phyloP scores from a whole-genome alignment of 805 yeast genomes.

The Lipomyces japonicus region DNA sequence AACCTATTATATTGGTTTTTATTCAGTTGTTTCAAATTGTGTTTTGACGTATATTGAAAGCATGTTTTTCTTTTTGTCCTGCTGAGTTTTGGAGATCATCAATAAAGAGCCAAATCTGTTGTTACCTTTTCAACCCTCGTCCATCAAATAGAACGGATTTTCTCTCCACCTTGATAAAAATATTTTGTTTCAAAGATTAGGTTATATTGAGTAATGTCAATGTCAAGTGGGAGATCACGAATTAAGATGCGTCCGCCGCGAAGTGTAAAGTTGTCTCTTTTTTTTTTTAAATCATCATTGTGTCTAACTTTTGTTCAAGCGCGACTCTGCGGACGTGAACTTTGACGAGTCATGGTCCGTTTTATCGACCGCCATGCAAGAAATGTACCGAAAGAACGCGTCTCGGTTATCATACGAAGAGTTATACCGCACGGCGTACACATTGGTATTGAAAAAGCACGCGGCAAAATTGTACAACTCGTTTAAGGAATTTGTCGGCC shows the following conservation, averaged over 20 bases:
- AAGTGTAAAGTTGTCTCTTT: constrained; percentile 11
- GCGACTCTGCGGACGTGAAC: constrained; percentile 40
- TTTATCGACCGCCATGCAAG: constrained; percentile 61
- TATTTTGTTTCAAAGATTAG: too few relatives aligned
- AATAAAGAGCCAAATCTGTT: too few relatives aligned
- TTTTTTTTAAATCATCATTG: not conserved
- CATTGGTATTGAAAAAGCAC: constrained; percentile 63
- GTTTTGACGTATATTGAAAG: too few relatives aligned
- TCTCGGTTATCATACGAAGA: constrained; percentile 76
- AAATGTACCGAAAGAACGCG: constrained; percentile 70
- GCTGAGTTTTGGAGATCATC: too few relatives aligned
- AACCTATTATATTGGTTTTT: too few relatives aligned
- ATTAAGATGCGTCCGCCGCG: constrained; percentile 30
- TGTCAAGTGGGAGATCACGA: constrained; percentile 27
- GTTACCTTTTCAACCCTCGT: too few relatives aligned
- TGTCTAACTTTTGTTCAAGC: constrained; percentile 4
- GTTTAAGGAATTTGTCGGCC: constrained; percentile 48
- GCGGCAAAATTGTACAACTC: constrained; percentile 65
- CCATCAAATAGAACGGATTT: too few relatives aligned
- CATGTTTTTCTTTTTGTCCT: too few relatives aligned
- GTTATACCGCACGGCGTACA: constrained; percentile 73
- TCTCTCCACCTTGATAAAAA: too few relatives aligned
- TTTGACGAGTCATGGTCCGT: constrained; percentile 66
- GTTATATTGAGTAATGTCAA: not conserved
- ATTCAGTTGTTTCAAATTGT: too few relatives aligned